Percentiles rank a stretch among this genome's conserved stretches.
These are phyloP conservation scores for Raffaelea ambrosiae DNA, from an alignment of 2,329 filamentous ascomycete species.

Conservation along the genomic window DNA sequence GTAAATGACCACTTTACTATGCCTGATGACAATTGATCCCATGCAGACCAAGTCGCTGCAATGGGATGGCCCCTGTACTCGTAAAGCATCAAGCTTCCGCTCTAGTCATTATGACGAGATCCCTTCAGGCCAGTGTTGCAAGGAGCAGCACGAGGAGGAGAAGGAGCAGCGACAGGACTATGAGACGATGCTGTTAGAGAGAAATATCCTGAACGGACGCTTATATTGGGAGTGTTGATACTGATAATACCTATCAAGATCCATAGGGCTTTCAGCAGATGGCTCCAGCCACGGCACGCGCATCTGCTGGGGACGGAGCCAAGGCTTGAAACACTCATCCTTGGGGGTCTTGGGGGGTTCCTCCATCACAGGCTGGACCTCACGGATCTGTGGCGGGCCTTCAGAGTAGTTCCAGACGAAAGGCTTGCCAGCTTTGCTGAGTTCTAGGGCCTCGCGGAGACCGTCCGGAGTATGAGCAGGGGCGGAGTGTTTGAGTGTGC, in stretches of 20 bases:
- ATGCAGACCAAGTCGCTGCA: no score
- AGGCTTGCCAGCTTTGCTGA: conserved; percentile 5
- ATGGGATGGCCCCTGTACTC: no score
- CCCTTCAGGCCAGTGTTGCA: conserved; percentile 7
- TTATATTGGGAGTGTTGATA: no score
- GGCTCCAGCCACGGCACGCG: not conserved
- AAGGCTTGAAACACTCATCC: not conserved
- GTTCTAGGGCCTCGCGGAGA: conserved; percentile 2
- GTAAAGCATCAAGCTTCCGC: no score
- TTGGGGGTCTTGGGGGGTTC: not conserved
- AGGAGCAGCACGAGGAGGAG: not conserved
- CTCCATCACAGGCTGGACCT: not conserved
- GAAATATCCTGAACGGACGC: not conserved
- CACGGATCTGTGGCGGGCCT: not conserved
- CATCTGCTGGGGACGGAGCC: not conserved
- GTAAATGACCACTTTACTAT: no score
- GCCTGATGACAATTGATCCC: no score
- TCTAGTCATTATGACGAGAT: conserved; percentile 7
- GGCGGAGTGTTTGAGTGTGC: no score
- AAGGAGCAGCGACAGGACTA: no score
- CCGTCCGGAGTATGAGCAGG: not conserved
- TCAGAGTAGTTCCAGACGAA: conserved; percentile 4
- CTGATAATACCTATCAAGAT: not conserved
- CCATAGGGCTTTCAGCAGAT: no score
- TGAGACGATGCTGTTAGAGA: not conserved